Base-by-base conservation (phyloP, 352 stramenopile species). In the Phytophthora hybrid region DNA sequence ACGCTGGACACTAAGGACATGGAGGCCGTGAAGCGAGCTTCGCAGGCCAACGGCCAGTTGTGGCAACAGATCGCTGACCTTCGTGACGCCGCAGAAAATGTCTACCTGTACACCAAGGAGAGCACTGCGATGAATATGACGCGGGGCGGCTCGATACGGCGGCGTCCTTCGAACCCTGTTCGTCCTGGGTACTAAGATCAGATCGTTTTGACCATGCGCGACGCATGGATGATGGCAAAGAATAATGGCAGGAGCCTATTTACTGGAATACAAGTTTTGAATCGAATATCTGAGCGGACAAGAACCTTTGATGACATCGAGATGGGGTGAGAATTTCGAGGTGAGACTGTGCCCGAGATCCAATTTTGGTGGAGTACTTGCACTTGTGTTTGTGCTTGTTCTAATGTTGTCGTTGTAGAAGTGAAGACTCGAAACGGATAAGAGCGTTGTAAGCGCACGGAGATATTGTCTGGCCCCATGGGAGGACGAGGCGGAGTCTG, bases 1-100 rank as follows among this genome's bases (percentile, higher is more conserved):
- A 81, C 73, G 44, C 63, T 85, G 55, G 78, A 85, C 23, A 85
- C 78, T 0, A 73, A 74, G 37, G 77, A 85, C 39, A 85, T 85
- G 78, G 56, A 75, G 47, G 73, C 74, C 18, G 73, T 85, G 59
- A 80, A 77, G 29, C 66, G 69, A 34, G 59, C 63, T 29, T 78
- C 69, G 39, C 64, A 75, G 49, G 47, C 75, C 21, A 76, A 79
- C 71, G 63, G 59, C 23, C 53, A 84, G 55, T 41, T 89, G 44
- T 89, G 79, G 79, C 63, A 83, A 21, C 81, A 85, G 41, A 87
- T 89, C 53, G 80, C 78, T 10, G 77, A 89, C 21, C 72, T 89
- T 9, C 77, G 81, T 6, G 63, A 77, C 54, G 62, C 70, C 26
- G 81, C 81, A 19, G 81, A 89, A 55, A 84, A 83, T 47, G 71